Conservation (phyloP, 208 protist species). For the Wallacemonas sp. region DNA sequence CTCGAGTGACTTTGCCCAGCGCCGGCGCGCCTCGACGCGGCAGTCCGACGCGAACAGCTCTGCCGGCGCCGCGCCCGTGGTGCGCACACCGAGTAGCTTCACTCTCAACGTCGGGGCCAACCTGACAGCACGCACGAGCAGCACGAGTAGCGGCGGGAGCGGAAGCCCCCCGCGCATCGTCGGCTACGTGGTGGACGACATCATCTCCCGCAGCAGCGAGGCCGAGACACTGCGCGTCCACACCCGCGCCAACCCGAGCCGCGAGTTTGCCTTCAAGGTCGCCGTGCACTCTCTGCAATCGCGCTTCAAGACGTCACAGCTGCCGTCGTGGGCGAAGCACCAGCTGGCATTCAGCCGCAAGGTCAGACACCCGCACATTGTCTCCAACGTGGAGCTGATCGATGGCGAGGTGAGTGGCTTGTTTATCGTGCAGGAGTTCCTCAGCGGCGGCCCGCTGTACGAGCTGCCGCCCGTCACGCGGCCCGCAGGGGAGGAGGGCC, state of each 20-base stretch:
- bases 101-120: constrained; percentile 12
- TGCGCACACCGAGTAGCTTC: constrained; percentile 30
- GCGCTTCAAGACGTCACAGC: constrained; percentile 22
- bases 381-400: constrained; percentile 70
- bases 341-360: constrained; percentile 57
- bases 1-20: constrained; percentile 42
- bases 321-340: constrained; percentile 5
- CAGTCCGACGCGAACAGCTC: constrained; percentile 25
- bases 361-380: constrained; percentile 64
- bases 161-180: constrained; percentile 14
- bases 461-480: constrained; percentile 24
- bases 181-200: constrained; percentile 51
- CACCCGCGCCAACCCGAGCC: constrained; percentile 37
- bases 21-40: background rate
- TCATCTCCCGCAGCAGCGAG: constrained; percentile 48
- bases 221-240: constrained; percentile 72
- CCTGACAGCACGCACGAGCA: constrained; percentile 6
- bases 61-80: constrained; percentile 9
- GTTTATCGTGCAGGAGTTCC: constrained; percentile 71
- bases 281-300: constrained; percentile 49
- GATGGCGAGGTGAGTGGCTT: constrained; percentile 57
- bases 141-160: constrained; percentile 12
- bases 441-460: constrained; percentile 29
- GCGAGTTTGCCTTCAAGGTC: constrained; percentile 70
- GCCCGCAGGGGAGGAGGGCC: constrained; percentile 1